phyloP scores from a whole-genome alignment of 2,329 filamentous ascomycete genomes.

The Colletotrichum cordylinicola region DNA sequence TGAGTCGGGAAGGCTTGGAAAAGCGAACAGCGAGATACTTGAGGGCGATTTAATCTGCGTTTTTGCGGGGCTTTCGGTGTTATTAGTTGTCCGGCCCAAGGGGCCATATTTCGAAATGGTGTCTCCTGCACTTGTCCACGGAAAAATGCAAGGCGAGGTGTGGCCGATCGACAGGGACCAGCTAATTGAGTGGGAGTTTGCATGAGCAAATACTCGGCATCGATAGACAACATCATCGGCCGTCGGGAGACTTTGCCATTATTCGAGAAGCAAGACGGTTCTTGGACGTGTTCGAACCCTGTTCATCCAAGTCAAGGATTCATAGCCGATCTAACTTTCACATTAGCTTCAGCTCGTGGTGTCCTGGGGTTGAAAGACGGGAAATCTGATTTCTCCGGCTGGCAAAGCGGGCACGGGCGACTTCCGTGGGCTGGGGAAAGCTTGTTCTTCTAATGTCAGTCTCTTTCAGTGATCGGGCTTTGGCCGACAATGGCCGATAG shows the following conservation, averaged over 20 bases:
- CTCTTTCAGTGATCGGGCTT: not conserved
- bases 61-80: not conserved
- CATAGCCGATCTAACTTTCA: not conserved
- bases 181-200: not conserved
- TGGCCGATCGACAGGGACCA: not conserved
- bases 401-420: not conserved
- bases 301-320: not conserved
- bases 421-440: not conserved
- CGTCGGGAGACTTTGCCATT: not conserved
- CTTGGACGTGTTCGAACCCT: not conserved
- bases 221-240: not conserved
- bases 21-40: not conserved
- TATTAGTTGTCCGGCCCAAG: not conserved
- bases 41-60: not conserved
- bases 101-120: not conserved
- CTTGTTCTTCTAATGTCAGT: not conserved
- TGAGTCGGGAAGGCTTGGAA: not conserved
- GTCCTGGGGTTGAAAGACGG: not conserved
- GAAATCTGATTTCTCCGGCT: not conserved
- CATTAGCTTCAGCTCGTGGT: not conserved
- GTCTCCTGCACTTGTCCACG: not conserved
- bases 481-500: not conserved
- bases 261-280: not conserved
- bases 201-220: not conserved
- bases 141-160: not conserved